Conservation (phyloP, 2,329 filamentous ascomycete genomes). For the Decorospora gaudefroyi region DNA sequence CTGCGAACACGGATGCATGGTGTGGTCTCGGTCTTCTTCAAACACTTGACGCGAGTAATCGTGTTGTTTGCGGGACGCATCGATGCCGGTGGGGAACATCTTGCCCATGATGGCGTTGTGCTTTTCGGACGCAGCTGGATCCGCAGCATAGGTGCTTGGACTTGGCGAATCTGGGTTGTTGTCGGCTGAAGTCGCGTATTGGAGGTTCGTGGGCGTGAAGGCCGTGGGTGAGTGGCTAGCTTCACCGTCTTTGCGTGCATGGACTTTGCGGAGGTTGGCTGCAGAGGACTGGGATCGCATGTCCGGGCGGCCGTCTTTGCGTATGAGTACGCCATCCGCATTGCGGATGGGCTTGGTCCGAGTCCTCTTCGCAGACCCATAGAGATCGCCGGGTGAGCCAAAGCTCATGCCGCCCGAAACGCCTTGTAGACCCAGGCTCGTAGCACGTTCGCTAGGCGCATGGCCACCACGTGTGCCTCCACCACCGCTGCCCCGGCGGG, state of each 20-base stretch:
- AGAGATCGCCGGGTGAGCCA: conserved; percentile 39
- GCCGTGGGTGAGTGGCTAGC: conserved; percentile 27
- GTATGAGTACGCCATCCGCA: conserved; percentile 56
- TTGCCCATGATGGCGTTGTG: conserved; percentile 45
- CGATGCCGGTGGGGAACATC: conserved; percentile 46
- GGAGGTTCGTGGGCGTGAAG: conserved; percentile 33
- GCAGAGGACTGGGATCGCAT: conserved; percentile 58
- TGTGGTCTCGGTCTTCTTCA: conserved; percentile 35
- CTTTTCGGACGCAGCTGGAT: conserved; percentile 25
- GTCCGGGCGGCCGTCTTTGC: conserved; percentile 57
- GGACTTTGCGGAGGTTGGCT: conserved; percentile 57
- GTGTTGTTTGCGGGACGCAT: conserved; percentile 38
- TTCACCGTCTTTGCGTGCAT: conserved; percentile 54
- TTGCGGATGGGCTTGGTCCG: conserved; percentile 57
- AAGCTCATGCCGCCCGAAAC: conserved; percentile 28
- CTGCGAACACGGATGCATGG: conserved; percentile 27
- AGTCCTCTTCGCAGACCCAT: conserved; percentile 53
- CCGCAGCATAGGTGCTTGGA: conserved; percentile 23
- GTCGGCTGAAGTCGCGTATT: conserved; percentile 15
- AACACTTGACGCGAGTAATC: conserved; percentile 43
- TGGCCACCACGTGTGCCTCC: conserved; percentile 28
- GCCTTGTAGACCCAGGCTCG: conserved; percentile 38
- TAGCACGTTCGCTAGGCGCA: conserved; percentile 32
- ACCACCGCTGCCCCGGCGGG: conserved; percentile 45
- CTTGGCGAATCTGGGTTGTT: conserved; percentile 37